phyloP scores from a whole-genome alignment of 148 eudicot genomes.

The Tetragonia tetragonoides region DNA sequence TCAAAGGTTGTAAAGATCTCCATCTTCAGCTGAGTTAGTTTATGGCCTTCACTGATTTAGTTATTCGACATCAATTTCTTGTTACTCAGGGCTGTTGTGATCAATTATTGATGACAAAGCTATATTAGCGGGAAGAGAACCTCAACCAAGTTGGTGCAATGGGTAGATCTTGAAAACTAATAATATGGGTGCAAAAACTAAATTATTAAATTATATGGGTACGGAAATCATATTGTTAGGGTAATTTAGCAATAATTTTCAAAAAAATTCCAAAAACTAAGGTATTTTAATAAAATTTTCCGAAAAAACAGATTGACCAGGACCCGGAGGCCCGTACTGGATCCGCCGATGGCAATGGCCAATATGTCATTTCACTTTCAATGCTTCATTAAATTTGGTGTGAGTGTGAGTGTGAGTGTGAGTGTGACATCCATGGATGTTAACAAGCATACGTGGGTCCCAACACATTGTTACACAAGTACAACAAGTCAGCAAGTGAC shows the following conservation, averaged over 20 bases:
- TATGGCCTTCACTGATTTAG: slow-evolving; percentile 6
- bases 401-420: neutral
- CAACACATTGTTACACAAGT: neutral
- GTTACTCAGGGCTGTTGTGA: neutral
- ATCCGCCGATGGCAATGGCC: neutral
- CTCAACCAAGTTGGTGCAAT: no score
- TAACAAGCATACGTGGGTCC: neutral
- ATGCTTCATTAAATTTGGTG: slow-evolving; percentile 7
- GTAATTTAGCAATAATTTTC: no score
- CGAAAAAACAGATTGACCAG: no score
- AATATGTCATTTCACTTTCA: neutral
- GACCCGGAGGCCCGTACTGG: no score
- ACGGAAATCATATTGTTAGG: no score
- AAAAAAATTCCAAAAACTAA: no score
- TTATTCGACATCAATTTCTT: neutral
- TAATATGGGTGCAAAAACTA: no score
- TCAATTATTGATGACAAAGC: slow-evolving; percentile 7
- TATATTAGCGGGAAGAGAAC: neutral
- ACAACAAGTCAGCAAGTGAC: slow-evolving; percentile 29
- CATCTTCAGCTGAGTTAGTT: neutral
- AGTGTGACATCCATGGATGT: slow-evolving; percentile 3
- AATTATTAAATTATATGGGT: no score
- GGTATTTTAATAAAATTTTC: no score
- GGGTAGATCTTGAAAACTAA: no score
- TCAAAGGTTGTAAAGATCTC: neutral